Evolutionary conservation across 345 rosid species (phyloP).

Genomic region (Odontarrhena argentea): DNA sequence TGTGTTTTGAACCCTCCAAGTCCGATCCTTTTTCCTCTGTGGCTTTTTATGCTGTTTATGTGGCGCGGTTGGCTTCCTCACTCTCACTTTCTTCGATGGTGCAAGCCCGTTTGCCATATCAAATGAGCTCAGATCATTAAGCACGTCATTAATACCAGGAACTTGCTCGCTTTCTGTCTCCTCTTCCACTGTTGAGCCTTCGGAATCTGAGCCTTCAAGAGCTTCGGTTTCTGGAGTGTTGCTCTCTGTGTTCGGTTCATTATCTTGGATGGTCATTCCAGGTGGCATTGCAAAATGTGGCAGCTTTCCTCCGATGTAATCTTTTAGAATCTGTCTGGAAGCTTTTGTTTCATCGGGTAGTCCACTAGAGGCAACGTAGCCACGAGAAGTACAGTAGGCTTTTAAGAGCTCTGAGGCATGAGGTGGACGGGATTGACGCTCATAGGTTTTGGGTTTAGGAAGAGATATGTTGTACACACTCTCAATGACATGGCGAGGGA

Average conservation of each 20-base stretch:
- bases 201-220: constrained; percentile 52
- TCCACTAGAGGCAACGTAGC: constrained; percentile 91
- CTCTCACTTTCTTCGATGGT: constrained; percentile 46
- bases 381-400: constrained; percentile 86
- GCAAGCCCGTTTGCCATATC: constrained; percentile 72
- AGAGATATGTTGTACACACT: constrained; percentile 69
- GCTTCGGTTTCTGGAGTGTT: constrained; percentile 39
- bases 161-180: constrained; percentile 37
- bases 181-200: constrained; percentile 36
- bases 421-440: constrained; percentile 85
- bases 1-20: constrained; percentile 65
- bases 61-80: constrained; percentile 53
- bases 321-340: constrained; percentile 81
- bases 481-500: constrained; percentile 73
- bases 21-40: constrained; percentile 75
- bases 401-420: constrained; percentile 71
- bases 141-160: constrained; percentile 55
- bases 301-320: constrained; percentile 84
- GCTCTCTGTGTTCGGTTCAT: constrained; percentile 40
- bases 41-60: constrained; percentile 88
- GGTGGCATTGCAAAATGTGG: constrained; percentile 83
- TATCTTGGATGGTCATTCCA: constrained; percentile 41
- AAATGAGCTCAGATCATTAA: constrained; percentile 74
- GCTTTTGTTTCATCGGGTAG: constrained; percentile 95
- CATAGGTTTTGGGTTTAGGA: constrained; percentile 90